Percentiles rank a stretch among this genome's conserved stretches.
Evolutionary conservation across 2,329 filamentous ascomycete species (phyloP).

Genomic region (Xylaria sp.): DNA sequence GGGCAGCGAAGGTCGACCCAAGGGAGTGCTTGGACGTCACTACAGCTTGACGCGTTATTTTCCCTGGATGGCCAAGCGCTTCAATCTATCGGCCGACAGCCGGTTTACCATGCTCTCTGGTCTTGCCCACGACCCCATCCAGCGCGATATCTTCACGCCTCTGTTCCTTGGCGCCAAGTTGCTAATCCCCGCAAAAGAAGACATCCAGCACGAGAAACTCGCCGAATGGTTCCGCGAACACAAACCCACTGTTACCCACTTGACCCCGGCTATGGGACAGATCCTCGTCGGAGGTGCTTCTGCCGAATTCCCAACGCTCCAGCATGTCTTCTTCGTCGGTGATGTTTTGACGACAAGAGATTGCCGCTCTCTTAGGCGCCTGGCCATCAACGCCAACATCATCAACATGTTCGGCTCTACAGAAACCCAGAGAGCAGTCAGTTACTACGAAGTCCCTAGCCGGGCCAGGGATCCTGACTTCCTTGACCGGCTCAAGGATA

Average conservation of each 20-base stretch:
- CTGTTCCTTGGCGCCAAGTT: constrained; percentile 79
- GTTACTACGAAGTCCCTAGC: constrained; percentile 73
- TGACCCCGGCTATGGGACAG: constrained; percentile 95
- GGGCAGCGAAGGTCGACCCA: constrained; percentile 60
- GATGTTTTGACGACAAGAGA: constrained; percentile 84
- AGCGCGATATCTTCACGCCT: constrained; percentile 80
- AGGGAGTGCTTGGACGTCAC: constrained; percentile 73
- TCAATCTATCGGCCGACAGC: constrained; percentile 65
- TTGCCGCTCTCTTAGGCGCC: constrained; percentile 66
- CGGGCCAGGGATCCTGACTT: constrained; percentile 52
- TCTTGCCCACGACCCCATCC: constrained; percentile 71
- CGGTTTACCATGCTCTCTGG: constrained; percentile 79
- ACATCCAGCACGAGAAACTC: constrained; percentile 80
- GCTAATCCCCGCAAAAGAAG: constrained; percentile 71
- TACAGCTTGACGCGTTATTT: constrained; percentile 84
- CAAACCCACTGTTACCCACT: constrained; percentile 71
- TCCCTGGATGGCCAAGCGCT: constrained; percentile 85
- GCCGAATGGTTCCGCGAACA: constrained; percentile 82
- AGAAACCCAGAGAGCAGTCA: constrained; percentile 51
- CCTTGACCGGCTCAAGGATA: constrained; percentile 51
- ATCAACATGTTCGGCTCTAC: constrained; percentile 88
- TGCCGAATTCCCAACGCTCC: constrained; percentile 70
- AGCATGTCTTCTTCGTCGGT: constrained; percentile 83
- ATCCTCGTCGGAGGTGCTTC: constrained; percentile 82
- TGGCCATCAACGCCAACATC: constrained; percentile 68